Base-by-base conservation (phyloP, 768 basidiomycete species). In the Boletus pseudopeckii region DNA sequence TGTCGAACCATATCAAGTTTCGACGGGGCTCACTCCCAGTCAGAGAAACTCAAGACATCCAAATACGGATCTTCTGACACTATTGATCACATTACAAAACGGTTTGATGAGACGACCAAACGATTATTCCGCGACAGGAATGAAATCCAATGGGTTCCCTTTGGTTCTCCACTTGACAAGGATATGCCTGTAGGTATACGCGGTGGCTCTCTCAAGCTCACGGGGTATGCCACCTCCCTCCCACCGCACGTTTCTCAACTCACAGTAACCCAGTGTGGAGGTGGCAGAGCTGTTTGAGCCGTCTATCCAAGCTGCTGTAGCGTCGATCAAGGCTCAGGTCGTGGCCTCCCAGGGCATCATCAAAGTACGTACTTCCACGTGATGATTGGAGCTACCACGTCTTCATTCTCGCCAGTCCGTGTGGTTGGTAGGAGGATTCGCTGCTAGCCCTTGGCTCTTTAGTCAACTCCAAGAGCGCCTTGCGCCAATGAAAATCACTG, bases 71-170 rank as follows among this genome's bases (percentile, higher is more conserved):
- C 82, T 2, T 66, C 80, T 2, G 88, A 86, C 63, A 75, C 85
- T 4, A 73, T 91, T 8, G 88, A 90, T 48, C 88, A 91, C 60
- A 88, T 91, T 62, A 85, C 88, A 5, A 83, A 84, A 58, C 79
- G 83, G 15, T 91, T 91, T 66, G 88, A 91, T 52, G 88, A 91
- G 68, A 89, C 88, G 0, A 91, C 88, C 5, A 91, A 91, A 64
- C 80, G 88, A 28, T 70, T 90, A 0, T 91, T 91, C 68, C 80
- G 87, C 4, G 84, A 88, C 55, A 77, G 76, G 61, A 80, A 78
- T 42, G 84, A 86, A 13, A 59, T 80, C 17, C 87, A 90, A 65
- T 90, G 85, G 61, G 80, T 91, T 32, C 81, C 77, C 0, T 91
- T 90, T 63, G 88, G 88, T 22, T 86, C 86, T 2, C 88, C 88